Conservation (phyloP, 2,329 filamentous ascomycete genomes). For the Pseudodiploospora longispora region DNA sequence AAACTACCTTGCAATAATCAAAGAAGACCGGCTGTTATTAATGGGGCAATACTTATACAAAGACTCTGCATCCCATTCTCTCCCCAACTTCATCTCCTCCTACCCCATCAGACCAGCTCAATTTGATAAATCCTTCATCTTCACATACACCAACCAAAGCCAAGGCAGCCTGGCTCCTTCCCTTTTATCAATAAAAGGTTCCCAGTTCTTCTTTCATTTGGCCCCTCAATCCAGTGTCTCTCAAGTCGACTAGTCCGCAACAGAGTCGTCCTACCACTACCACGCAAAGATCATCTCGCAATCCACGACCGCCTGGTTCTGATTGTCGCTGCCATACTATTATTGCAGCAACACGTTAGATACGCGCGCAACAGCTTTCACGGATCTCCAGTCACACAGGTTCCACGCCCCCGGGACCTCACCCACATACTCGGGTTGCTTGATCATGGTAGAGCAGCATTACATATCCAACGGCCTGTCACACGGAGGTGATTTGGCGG, state of each 20-base stretch:
- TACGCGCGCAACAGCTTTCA: neutral
- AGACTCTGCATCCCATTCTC: slow-evolving; percentile 9
- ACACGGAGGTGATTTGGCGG: slow-evolving; percentile 22
- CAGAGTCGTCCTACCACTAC: too few species aligned
- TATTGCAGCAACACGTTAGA: too few species aligned
- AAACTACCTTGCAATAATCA: slow-evolving; percentile 3
- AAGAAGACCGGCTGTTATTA: slow-evolving; percentile 11
- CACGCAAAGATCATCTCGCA: too few species aligned
- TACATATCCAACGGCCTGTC: slow-evolving; percentile 25
- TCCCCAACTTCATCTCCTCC: slow-evolving; percentile 5
- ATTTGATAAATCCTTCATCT: neutral
- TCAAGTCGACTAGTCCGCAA: too few species aligned
- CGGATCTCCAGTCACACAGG: neutral
- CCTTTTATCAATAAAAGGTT: too few species aligned
- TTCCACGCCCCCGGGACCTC: slow-evolving; percentile 5
- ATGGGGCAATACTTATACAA: slow-evolving; percentile 14
- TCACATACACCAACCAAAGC: slow-evolving; percentile 15
- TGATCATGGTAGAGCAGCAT: slow-evolving; percentile 29
- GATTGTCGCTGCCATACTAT: too few species aligned
- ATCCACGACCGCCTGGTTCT: too few species aligned
- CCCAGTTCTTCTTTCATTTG: neutral
- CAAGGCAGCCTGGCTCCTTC: slow-evolving; percentile 19
- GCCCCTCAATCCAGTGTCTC: neutral
- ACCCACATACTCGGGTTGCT: slow-evolving; percentile 1
- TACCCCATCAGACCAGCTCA: slow-evolving; percentile 11